Evolutionary conservation across 2,329 filamentous ascomycete species (phyloP).

Genomic region (Chrysoporthe puriensis): DNA sequence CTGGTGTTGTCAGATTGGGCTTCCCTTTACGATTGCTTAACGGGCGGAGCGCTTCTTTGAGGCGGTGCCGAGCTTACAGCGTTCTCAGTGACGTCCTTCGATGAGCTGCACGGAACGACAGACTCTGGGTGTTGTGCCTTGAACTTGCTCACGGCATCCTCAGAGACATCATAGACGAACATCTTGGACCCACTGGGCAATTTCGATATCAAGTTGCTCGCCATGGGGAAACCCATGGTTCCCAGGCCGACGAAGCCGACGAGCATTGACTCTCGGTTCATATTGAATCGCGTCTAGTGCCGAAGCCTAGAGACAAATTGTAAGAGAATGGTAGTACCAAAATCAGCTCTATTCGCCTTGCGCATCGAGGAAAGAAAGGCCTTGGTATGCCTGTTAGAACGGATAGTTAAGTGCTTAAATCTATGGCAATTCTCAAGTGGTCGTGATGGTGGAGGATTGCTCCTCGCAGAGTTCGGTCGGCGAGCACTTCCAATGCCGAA

Average conservation of each 20-base stretch:
- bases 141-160: slow-evolving; percentile 56
- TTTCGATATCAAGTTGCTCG: slow-evolving; percentile 66
- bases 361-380: too few species aligned
- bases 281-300: background rate
- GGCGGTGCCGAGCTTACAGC: slow-evolving; percentile 53
- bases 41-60: too few species aligned
- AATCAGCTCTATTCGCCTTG: background rate
- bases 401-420: background rate
- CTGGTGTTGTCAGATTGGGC: slow-evolving; percentile 41
- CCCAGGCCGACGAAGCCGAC: slow-evolving; percentile 59
- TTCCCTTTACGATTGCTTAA: background rate
- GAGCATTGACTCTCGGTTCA: background rate
- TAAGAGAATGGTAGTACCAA: background rate
- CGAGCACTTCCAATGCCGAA: slow-evolving; percentile 21
- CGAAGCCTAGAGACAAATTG: background rate
- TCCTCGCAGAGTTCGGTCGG: slow-evolving; percentile 13
- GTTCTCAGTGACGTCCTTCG: slow-evolving; percentile 65
- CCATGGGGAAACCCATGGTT: slow-evolving; percentile 63
- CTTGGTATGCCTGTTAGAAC: too few species aligned
- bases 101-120: slow-evolving; percentile 52
- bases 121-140: slow-evolving; percentile 47
- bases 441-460: background rate
- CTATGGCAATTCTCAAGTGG: background rate
- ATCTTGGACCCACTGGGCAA: slow-evolving; percentile 60
- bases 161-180: slow-evolving; percentile 67